Evolutionary conservation across 768 basidiomycete species (phyloP).

Genomic region (Amanita polypyramis): DNA sequence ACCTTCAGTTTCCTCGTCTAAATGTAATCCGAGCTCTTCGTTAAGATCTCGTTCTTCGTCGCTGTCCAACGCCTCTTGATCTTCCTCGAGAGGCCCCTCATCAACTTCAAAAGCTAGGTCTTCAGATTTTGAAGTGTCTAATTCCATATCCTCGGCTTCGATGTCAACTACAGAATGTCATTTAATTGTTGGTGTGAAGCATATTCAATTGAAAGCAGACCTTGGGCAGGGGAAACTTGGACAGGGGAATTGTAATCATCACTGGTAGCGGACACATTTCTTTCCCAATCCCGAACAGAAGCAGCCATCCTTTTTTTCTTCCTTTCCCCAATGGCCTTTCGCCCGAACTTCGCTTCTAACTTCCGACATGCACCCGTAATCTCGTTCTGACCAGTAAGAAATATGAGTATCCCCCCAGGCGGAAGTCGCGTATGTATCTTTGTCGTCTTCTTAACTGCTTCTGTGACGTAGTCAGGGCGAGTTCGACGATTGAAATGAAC

Average conservation of each 20-base stretch:
- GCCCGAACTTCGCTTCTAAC: slow-evolving; percentile 69
- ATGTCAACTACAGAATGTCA: slow-evolving; percentile 41
- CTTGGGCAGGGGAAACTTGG: slow-evolving; percentile 35
- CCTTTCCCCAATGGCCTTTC: slow-evolving; percentile 48
- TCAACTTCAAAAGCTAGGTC: slow-evolving; percentile 64
- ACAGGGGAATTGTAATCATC: background rate
- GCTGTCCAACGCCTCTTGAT: slow-evolving; percentile 66
- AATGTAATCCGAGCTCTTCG: slow-evolving; percentile 46
- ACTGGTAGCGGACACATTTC: background rate
- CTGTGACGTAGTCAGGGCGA: slow-evolving; percentile 75
- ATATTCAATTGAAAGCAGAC: slow-evolving; percentile 17
- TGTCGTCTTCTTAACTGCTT: slow-evolving; percentile 80
- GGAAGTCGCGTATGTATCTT: slow-evolving; percentile 93
- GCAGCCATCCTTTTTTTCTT: slow-evolving; percentile 20
- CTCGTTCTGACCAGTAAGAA: slow-evolving; percentile 94
- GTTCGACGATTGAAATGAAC: slow-evolving; percentile 89
- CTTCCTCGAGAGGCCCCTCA: slow-evolving; percentile 52
- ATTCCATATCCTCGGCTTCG: slow-evolving; percentile 74
- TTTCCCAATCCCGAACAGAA: background rate
- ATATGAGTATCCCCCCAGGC: slow-evolving; percentile 86
- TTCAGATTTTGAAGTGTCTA: slow-evolving; percentile 37
- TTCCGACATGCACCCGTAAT: slow-evolving; percentile 78
- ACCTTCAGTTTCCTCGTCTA: slow-evolving; percentile 58
- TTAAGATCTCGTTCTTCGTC: slow-evolving; percentile 53
- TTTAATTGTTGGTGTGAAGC: background rate